These are phyloP conservation scores for Linaria vulgaris DNA, from an alignment of 257 asterid species.

Conservation along the genomic window DNA sequence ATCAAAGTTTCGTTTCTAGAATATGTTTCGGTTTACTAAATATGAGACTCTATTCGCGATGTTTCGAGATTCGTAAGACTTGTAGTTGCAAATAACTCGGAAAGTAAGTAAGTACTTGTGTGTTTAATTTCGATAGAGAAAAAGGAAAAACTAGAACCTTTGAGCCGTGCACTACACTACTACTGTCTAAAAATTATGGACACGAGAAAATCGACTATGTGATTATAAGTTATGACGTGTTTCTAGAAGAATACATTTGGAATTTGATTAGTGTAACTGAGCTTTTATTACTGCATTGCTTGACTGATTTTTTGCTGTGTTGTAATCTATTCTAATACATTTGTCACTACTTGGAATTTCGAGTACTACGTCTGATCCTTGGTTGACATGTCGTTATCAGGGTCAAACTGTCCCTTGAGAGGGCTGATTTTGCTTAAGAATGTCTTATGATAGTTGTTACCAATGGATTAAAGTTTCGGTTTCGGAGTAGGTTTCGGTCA, in stretches of 20 bases:
- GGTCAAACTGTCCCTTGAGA: conserved; percentile 13
- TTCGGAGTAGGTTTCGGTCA: no score
- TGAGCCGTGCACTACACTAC: no score
- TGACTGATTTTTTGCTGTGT: not conserved
- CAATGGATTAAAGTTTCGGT: no score
- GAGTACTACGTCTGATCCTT: not conserved
- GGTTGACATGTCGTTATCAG: not conserved
- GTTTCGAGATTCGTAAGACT: no score
- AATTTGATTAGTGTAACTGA: conserved; percentile 5
- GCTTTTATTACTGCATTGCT: not conserved
- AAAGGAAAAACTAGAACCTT: no score
- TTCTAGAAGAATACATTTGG: not conserved
- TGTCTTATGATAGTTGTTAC: no score
- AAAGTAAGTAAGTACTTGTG: no score
- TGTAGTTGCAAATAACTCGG: no score
- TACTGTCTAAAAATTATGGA: not conserved
- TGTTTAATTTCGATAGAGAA: no score
- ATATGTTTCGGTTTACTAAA: no score
- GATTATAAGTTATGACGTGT: not conserved
- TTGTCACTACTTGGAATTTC: conserved; percentile 13
- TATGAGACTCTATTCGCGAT: no score
- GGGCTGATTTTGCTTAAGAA: conserved; percentile 7
- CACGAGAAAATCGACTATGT: not conserved
- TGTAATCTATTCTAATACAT: not conserved
- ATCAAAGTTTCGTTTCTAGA: no score